These are phyloP conservation scores for Lecanicillium sp. DNA, from an alignment of 2,329 filamentous ascomycete species.

Conservation along the genomic window DNA sequence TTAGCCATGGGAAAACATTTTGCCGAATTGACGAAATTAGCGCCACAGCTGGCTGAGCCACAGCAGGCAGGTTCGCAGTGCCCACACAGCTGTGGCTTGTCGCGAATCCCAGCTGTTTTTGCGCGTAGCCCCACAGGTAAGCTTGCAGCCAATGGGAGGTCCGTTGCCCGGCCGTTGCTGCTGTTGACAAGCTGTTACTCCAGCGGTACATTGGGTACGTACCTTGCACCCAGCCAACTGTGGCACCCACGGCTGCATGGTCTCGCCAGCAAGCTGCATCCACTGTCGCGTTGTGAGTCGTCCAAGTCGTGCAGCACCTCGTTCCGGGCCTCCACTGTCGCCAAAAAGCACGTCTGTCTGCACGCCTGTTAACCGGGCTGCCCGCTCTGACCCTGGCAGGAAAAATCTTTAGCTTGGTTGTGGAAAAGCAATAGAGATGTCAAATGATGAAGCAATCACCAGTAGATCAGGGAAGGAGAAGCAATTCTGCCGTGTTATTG, in stretches of 20 bases:
- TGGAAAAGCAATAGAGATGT: too few relatives aligned
- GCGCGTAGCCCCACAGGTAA: slow-evolving; percentile 10
- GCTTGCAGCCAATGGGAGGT: slow-evolving; percentile 35
- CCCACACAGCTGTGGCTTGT: slow-evolving; percentile 18
- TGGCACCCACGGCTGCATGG: slow-evolving; percentile 7
- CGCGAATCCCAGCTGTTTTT: slow-evolving; percentile 24
- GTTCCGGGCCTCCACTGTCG: slow-evolving; percentile 14
- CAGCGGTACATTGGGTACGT: slow-evolving; percentile 20
- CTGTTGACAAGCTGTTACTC: slow-evolving; percentile 38
- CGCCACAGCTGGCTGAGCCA: slow-evolving; percentile 14
- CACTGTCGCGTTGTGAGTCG: slow-evolving; percentile 20
- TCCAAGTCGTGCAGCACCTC: slow-evolving; percentile 7
- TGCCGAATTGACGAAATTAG: slow-evolving; percentile 15
- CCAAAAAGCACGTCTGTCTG: slow-evolving; percentile 14
- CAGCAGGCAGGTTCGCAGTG: not conserved
- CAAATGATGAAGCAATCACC: not conserved
- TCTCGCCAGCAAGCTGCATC: slow-evolving; percentile 12
- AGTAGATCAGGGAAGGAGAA: not conserved
- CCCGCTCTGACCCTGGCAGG: slow-evolving; percentile 1
- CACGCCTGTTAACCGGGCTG: slow-evolving; percentile 9
- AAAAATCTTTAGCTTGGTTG: not conserved
- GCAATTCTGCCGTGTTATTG: not conserved
- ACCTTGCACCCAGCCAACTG: too few relatives aligned
- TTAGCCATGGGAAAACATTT: slow-evolving; percentile 23
- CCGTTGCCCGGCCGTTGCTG: slow-evolving; percentile 53